These are phyloP conservation scores for Candida fluviatilis DNA, from an alignment of 805 yeast species.

Conservation along the genomic window DNA sequence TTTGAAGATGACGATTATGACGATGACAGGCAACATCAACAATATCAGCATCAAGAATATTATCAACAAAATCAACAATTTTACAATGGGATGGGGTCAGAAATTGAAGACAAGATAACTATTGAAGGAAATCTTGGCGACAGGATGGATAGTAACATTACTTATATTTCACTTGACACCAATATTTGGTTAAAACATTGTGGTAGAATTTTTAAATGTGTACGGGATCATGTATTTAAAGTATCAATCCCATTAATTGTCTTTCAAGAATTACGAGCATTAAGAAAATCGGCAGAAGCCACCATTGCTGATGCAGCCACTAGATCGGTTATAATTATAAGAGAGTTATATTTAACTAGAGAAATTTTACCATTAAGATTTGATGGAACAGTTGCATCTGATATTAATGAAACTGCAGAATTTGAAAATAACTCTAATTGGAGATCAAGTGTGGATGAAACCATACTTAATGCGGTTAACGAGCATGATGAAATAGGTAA, in stretches of 20 bases:
- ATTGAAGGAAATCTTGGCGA: constrained; percentile 52
- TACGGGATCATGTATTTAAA: constrained; percentile 54
- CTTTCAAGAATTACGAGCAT: constrained; percentile 70
- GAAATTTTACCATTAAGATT: constrained; percentile 58
- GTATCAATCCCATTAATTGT: constrained; percentile 69
- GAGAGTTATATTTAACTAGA: constrained; percentile 58
- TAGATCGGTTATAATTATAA: constrained; percentile 67
- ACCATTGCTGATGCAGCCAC: constrained; percentile 78
- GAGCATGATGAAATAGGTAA: constrained; percentile 39
- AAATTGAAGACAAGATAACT: not conserved
- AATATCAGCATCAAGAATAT: constrained; percentile 2
- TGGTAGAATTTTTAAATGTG: constrained; percentile 68
- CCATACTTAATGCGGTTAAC: constrained; percentile 50
- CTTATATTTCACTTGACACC: constrained; percentile 66
- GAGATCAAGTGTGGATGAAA: constrained; percentile 70
- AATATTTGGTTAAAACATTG: constrained; percentile 80
- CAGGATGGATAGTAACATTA: constrained; percentile 51
- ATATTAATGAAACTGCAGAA: constrained; percentile 67
- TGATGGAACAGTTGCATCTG: constrained; percentile 65
- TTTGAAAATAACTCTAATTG: constrained; percentile 70
- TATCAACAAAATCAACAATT: not conserved
- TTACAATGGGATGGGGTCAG: not conserved
- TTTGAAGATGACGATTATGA: constrained; percentile 25
- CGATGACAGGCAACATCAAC: constrained; percentile 4
- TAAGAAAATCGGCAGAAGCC: constrained; percentile 67